Base-by-base conservation (phyloP, 306 rosid species). In the Elaeagnus macrophylla region DNA sequence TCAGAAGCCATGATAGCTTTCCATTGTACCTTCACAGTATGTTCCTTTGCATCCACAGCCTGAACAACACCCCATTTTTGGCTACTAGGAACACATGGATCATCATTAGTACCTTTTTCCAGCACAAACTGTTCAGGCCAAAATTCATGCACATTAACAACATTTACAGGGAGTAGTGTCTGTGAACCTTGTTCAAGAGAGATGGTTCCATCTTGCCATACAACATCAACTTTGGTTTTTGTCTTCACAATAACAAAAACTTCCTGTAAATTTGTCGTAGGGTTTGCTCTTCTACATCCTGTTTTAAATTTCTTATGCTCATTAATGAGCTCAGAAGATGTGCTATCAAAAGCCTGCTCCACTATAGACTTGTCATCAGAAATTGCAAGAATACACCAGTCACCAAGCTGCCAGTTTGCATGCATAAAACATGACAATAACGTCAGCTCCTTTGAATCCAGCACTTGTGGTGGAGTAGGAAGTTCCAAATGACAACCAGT, bases 341-440 rank as follows among this genome's bases (percentile, higher is more conserved):
- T 57, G 63, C 63, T 58, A 53, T 45, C 65, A 20, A 67, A 65
- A 68, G 20, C 58, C 68, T 70, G 79, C 48, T 72, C 77, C 54
- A 49, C 50, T 12, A 41, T 60, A 50, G 55, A 62, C 67, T 66
- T 59, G 53, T 61, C 62, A 60, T 64, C 86, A 15, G 56, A 72
- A 72, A 17, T 36, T 44, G 77, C 70, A 68, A 82, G 84, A 56
- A 73, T 73, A 69, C 99, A 93, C 95, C 96, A 93, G 68, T 93
- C 99, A 73, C 99, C 96, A 56, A 84, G 89, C 75, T 87, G 89
- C 99, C 99, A 93, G 62, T 77, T 80, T 64, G 83, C 81, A 66
- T 87, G 79, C 59, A 84, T 55, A 73, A 87, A 87, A 72, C 99
- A 87, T 13, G 95, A 82, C 69, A 87, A 52, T 69, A 77, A 57